Evolutionary conservation across 1,284 basidiomycete species (phyloP), one percentile per base, ranked within the genome.

Genomic region (Fomes fomentarius): DNA sequence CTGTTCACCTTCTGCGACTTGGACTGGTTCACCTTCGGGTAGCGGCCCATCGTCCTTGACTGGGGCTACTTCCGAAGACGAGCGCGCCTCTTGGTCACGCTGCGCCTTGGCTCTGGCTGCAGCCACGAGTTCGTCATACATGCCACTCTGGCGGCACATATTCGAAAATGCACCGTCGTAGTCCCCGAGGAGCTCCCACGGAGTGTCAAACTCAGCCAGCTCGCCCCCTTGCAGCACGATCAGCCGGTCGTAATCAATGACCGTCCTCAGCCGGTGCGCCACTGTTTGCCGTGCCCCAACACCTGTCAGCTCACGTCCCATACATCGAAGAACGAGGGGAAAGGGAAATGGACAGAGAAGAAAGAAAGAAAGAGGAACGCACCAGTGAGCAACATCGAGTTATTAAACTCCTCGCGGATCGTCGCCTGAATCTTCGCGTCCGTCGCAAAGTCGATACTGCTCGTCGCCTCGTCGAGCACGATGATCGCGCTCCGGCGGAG

Each of bases 141-240:
- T 85, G 22, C 92, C 92, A 52, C 89, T 93, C 72, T 91, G 89
- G 60, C 93, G 71, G 62, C 92, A 94, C 83, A 95, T 89, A 25
- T 74, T 80, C 61, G 89, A 80, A 72, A 94, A 94, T 14, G 90
- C 79, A 0, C 91, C 88, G 39, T 79, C 80, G 47, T 89, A 82
- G 61, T 87, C 89, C 42, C 81, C 77, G 17, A 95, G 85, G 60
- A 95, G 72, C 49, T 84, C 85, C 69, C 81, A 79, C 0, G 94
- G 94, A 0, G 91, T 93, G 67, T 94, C 94, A 58, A 90, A 89
- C 69, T 96, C 94, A 8, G 76, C 84, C 37, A 94, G 74, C 75
- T 82, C 71, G 65, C 94, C 94, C 60, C 91, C 86, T 62, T 93
- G 85, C 3, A 97, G 76, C 0, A 96, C 88, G 39, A 96, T 77